A percentile compares a stretch with the other conserved stretches of the same genome.
phyloP scores from a whole-genome alignment of 257 asterid species.

The Solanum commersonii region DNA sequence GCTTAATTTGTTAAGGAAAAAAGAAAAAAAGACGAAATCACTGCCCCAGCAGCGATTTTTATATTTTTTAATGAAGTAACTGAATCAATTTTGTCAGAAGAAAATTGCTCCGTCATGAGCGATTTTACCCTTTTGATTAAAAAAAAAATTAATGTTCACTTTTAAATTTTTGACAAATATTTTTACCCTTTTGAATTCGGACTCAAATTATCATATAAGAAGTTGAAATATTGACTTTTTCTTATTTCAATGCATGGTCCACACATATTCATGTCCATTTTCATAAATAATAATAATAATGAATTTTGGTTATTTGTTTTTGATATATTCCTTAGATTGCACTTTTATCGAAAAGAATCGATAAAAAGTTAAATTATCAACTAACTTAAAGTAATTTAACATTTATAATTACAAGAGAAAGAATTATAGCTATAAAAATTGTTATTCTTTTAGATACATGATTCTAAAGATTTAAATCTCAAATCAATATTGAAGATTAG shows the following conservation, averaged over 20 bases:
- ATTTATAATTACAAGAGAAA: not conserved
- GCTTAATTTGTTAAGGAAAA: no score
- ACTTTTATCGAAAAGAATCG: not conserved
- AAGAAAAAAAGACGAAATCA: no score
- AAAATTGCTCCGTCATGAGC: no score
- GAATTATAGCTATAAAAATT: not conserved
- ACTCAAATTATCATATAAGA: not conserved
- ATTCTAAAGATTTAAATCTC: not conserved
- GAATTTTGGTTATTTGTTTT: not conserved
- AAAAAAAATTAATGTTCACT: accelerated
- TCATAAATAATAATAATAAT: no score
- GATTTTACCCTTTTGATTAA: no score
- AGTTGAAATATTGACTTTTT: not conserved
- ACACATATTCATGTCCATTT: not conserved
- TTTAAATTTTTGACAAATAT: no score
- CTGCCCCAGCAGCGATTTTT: no score
- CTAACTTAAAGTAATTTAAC: not conserved
- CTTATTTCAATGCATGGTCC: not conserved
- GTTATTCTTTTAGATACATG: not conserved
- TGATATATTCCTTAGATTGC: not conserved
- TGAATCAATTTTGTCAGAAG: no score
- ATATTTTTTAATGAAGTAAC: no score
- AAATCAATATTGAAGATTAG: not conserved
- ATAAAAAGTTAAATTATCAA: not conserved
- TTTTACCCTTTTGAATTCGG: no score